Conservation (phyloP, 2,329 filamentous ascomycete genomes). For the Arachnomyces sp. region DNA sequence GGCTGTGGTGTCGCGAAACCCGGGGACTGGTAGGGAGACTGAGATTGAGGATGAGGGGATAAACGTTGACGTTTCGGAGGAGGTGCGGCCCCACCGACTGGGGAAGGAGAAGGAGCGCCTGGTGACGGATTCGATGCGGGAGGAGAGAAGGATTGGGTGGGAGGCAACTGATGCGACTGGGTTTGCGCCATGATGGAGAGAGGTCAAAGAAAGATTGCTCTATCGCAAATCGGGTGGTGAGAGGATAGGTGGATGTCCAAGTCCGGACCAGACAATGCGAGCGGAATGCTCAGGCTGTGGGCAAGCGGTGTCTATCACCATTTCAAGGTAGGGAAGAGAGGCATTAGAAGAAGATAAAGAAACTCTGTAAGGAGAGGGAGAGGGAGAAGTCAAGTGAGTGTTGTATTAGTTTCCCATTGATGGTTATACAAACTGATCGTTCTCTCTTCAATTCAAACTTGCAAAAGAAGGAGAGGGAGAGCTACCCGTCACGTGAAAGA, state of each 20-base stretch:
- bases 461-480: no score
- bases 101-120: slow-evolving; percentile 46
- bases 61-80: slow-evolving; percentile 65
- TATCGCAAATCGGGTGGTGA: slow-evolving; percentile 12
- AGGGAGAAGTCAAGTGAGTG: slow-evolving; percentile 10
- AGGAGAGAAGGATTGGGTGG: slow-evolving; percentile 51
- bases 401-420: no score
- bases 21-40: slow-evolving; percentile 53
- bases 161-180: slow-evolving; percentile 44
- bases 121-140: slow-evolving; percentile 56
- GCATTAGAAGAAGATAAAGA: slow-evolving; percentile 2
- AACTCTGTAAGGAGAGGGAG: background rate
- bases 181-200: slow-evolving; percentile 50
- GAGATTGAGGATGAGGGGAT: slow-evolving; percentile 59
- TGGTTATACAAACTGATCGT: no score
- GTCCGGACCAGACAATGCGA: slow-evolving; percentile 25
- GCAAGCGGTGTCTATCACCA: slow-evolving; percentile 29
- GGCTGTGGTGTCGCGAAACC: slow-evolving; percentile 45
- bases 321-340: slow-evolving; percentile 21
- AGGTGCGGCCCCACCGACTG: slow-evolving; percentile 42
- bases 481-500: no score
- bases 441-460: no score
- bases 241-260: slow-evolving; percentile 19
- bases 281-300: slow-evolving; percentile 31
- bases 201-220: slow-evolving; percentile 11